These are phyloP conservation scores for Cladophialophora bantiana DNA, from an alignment of 2,329 filamentous ascomycete species.

Conservation along the genomic window DNA sequence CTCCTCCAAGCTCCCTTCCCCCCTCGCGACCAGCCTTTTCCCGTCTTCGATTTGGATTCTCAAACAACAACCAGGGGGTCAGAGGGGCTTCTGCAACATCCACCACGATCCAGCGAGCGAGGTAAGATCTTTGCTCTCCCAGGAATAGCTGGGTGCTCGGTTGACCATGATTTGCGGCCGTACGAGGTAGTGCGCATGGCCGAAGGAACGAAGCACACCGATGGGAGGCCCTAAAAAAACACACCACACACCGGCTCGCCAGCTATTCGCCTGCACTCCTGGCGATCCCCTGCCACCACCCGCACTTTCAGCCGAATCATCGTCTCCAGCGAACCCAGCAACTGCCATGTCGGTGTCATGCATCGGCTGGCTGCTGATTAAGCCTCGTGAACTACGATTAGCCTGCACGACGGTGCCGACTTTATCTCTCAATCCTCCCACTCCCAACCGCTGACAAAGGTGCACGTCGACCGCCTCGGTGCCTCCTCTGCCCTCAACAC, in stretches of 20 bases:
- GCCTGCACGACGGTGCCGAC: not conserved
- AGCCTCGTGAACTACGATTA: not conserved
- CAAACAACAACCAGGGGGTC: too few relatives aligned
- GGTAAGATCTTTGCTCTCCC: not conserved
- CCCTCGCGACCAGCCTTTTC: conserved; percentile 1
- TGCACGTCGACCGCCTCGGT: not conserved
- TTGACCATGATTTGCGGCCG: conserved; percentile 1
- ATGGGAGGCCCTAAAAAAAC: not conserved
- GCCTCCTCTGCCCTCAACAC: too few relatives aligned
- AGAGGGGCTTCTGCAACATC: too few relatives aligned
- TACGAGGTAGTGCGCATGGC: not conserved
- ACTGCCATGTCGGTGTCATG: not conserved
- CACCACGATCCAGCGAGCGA: not conserved
- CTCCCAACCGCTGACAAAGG: conserved; percentile 7
- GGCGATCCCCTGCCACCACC: not conserved
- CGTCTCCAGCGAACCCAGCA: not conserved
- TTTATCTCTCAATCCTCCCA: not conserved
- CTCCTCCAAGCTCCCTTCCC: not conserved
- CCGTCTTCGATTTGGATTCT: not conserved
- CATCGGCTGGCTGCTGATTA: not conserved
- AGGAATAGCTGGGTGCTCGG: not conserved
- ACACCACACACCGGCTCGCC: not conserved
- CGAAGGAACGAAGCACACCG: not conserved
- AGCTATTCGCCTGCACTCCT: not conserved
- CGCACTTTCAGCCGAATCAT: not conserved